These are phyloP conservation scores for Neopestalotiopsis clavispora DNA, from an alignment of 2,329 filamentous ascomycete genomes.

Conservation along the genomic window DNA sequence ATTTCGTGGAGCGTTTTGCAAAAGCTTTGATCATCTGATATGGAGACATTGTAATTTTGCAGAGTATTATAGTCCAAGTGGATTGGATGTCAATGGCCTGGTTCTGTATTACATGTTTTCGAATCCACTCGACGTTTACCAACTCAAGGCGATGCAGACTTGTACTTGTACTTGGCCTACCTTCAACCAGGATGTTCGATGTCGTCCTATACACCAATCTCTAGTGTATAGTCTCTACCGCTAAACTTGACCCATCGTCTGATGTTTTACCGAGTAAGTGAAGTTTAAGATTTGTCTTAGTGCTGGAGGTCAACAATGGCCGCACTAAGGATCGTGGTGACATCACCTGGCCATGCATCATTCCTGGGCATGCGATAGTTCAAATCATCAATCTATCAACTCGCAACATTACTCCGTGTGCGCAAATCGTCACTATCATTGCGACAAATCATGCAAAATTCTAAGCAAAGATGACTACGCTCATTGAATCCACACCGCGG, in stretches of 20 bases:
- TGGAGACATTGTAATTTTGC: background rate
- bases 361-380: background rate
- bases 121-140: too few species aligned
- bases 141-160: too few species aligned
- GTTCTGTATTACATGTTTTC: too few species aligned
- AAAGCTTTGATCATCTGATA: background rate
- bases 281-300: background rate
- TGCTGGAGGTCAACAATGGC: background rate
- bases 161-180: too few species aligned
- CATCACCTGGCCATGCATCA: background rate
- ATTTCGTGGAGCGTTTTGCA: background rate
- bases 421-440: background rate
- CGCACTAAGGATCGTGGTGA: background rate
- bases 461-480: conserved; percentile 2
- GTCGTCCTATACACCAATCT: background rate
- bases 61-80: background rate
- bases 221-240: background rate
- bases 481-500: conserved; percentile 18
- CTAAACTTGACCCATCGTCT: background rate
- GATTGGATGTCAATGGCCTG: background rate
- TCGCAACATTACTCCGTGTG: background rate
- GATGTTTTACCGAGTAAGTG: background rate
- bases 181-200: background rate
- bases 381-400: background rate
- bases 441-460: background rate